These are phyloP conservation scores for Drechslera avenae DNA, from an alignment of 2,329 filamentous ascomycete genomes.

Conservation along the genomic window DNA sequence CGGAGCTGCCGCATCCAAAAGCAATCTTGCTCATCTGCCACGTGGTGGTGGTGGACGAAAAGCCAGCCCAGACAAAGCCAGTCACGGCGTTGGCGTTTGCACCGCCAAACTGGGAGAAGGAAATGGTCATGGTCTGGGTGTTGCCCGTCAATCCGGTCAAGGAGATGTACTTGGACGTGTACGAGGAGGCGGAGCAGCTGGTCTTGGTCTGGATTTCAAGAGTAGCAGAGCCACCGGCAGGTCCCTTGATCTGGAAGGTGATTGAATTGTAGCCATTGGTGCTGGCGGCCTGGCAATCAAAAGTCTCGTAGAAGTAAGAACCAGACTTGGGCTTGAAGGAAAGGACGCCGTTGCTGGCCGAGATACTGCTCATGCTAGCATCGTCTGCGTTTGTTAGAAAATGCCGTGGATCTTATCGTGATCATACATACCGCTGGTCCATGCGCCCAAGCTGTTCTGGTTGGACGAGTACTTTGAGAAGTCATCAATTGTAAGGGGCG, in stretches of 20 bases:
- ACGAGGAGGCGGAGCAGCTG: constrained; percentile 51
- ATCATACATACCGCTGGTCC: constrained; percentile 41
- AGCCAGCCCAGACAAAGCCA: constrained; percentile 53
- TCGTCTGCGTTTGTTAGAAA: constrained; percentile 52
- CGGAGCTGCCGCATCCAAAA: constrained; percentile 49
- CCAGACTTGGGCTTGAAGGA: constrained; percentile 56
- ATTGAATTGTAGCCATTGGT: constrained; percentile 56
- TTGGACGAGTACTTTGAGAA: constrained; percentile 47
- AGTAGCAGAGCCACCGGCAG: constrained; percentile 48
- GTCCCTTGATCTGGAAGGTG: constrained; percentile 56
- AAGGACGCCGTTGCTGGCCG: constrained; percentile 52
- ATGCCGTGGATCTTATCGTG: too few species aligned
- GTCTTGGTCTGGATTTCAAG: constrained; percentile 57
- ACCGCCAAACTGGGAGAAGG: constrained; percentile 55
- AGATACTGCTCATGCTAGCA: constrained; percentile 54
- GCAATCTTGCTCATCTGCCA: constrained; percentile 59
- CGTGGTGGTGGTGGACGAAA: constrained; percentile 45
- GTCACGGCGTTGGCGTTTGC: constrained; percentile 58
- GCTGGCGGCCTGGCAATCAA: constrained; percentile 55
- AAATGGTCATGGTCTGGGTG: constrained; percentile 58
- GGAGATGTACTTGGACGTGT: constrained; percentile 53
- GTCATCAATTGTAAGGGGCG: constrained; percentile 46
- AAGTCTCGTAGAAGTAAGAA: constrained; percentile 62
- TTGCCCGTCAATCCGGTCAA: constrained; percentile 57
- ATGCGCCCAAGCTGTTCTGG: constrained; percentile 43